Evolutionary conservation across 1,284 basidiomycete genomes (phyloP).

Genomic region (Microstroma glucosiphilum): DNA sequence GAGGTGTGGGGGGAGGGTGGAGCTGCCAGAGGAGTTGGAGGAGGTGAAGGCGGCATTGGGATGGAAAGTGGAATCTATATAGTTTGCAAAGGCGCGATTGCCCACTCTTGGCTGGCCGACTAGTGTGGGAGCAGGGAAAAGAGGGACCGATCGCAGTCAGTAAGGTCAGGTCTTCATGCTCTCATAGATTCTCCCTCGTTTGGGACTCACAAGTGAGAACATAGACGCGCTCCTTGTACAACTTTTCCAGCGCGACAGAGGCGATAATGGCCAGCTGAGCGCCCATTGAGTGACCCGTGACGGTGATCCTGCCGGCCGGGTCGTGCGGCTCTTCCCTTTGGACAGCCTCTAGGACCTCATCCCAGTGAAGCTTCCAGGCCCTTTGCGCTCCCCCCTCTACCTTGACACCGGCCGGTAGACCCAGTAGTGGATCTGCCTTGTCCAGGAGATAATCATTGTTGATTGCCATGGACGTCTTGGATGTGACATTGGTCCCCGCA

Average conservation of each 20-base stretch:
- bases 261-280: slow-evolving; percentile 7
- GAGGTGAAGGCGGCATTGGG: no score
- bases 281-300: slow-evolving; percentile 18
- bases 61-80: slow-evolving; percentile 9
- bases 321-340: slow-evolving; percentile 13
- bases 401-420: slow-evolving; percentile 7
- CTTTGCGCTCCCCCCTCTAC: slow-evolving; percentile 13
- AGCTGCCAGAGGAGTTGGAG: no score
- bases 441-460: slow-evolving; percentile 15
- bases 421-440: slow-evolving; percentile 9
- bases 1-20: no score
- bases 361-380: slow-evolving; percentile 8
- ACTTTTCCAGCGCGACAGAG: neutral
- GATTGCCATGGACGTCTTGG: slow-evolving; percentile 8
- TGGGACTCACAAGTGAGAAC: no score
- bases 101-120: slow-evolving; percentile 19
- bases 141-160: neutral
- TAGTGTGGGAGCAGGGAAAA: neutral
- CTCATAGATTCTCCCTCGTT: no score
- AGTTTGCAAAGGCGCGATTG: slow-evolving; percentile 18
- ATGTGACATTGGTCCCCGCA: slow-evolving; percentile 13
- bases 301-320: slow-evolving; percentile 5
- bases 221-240: no score
- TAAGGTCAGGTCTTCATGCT: no score
- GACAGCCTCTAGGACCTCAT: slow-evolving; percentile 4